Percentiles rank a stretch among this genome's conserved stretches.
Conservation (phyloP, 2,329 filamentous ascomycete species). For the Paecilomyces formosus region DNA sequence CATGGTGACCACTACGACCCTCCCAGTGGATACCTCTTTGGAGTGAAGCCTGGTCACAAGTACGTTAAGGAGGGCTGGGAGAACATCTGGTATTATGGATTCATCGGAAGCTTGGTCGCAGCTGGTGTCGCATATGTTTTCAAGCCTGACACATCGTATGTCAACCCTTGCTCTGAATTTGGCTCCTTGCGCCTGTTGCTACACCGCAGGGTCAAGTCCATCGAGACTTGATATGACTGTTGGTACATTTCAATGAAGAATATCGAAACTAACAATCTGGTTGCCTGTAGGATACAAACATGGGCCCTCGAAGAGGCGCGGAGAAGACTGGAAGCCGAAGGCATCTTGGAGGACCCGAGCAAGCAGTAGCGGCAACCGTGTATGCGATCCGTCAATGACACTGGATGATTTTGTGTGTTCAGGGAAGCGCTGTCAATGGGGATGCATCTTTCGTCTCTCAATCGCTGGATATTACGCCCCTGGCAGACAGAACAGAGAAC, state of each 20-base stretch:
- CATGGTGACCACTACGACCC: constrained; percentile 80
- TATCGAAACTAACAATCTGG: constrained; percentile 12
- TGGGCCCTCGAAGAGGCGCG: constrained; percentile 98
- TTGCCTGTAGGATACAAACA: constrained; percentile 77
- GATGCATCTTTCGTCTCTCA: no score
- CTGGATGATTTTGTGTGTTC: no score
- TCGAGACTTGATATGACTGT: background rate
- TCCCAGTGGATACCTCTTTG: constrained; percentile 86
- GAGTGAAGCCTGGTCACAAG: constrained; percentile 91
- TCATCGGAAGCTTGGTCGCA: constrained; percentile 68
- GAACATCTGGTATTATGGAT: constrained; percentile 73
- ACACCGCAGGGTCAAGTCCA: background rate
- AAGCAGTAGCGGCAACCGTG: constrained; percentile 47
- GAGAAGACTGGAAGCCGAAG: constrained; percentile 89
- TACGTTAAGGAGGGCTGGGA: constrained; percentile 97
- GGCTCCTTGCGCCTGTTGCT: background rate
- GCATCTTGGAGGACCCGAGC: constrained; percentile 75
- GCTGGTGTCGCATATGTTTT: constrained; percentile 80
- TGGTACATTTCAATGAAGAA: background rate
- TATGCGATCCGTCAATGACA: no score
- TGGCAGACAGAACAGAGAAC: constrained; percentile 17
- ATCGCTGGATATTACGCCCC: background rate
- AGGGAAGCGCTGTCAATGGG: no score
- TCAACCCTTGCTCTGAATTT: constrained; percentile 24
- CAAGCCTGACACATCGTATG: constrained; percentile 98